Conservation (phyloP, 2,329 filamentous ascomycete genomes). For the Alternaria gaisen region DNA sequence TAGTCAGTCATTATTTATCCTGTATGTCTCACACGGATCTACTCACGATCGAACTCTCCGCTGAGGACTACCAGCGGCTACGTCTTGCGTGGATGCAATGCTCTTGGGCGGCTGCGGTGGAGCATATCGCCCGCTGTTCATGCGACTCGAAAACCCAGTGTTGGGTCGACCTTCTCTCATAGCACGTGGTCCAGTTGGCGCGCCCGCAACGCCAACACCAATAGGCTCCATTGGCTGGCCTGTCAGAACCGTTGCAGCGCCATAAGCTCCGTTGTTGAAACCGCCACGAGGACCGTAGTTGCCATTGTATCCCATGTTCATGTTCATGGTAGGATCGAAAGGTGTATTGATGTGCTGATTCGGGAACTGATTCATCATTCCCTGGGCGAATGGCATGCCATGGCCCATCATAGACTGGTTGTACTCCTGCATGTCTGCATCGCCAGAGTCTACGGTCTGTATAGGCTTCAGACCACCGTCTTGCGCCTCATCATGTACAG, state of each 20-base stretch:
- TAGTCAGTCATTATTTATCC: conserved; percentile 12
- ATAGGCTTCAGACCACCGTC: conserved; percentile 42
- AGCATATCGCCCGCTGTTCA: conserved; percentile 42
- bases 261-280: conserved; percentile 50
- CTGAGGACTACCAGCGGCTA: conserved; percentile 34
- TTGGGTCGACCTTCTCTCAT: conserved; percentile 91
- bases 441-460: conserved; percentile 46
- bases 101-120: conserved; percentile 28
- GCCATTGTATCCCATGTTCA: conserved; percentile 50
- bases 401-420: conserved; percentile 41
- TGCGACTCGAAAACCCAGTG: conserved; percentile 74
- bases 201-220: conserved; percentile 70
- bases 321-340: conserved; percentile 52
- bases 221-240: conserved; percentile 48
- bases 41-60: conserved; percentile 45
- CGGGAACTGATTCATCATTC: conserved; percentile 58
- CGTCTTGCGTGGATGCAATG: conserved; percentile 31
- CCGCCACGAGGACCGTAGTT: conserved; percentile 58
- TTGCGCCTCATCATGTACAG: conserved; percentile 21
- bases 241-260: conserved; percentile 49
- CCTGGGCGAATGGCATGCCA: conserved; percentile 35
- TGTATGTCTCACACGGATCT: neutral
- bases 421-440: conserved; percentile 32
- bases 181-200: conserved; percentile 91
- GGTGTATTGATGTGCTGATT: conserved; percentile 59